Conservation (phyloP, 192 early-diverging fungal genomes). For the Backusella mclennaniae region DNA sequence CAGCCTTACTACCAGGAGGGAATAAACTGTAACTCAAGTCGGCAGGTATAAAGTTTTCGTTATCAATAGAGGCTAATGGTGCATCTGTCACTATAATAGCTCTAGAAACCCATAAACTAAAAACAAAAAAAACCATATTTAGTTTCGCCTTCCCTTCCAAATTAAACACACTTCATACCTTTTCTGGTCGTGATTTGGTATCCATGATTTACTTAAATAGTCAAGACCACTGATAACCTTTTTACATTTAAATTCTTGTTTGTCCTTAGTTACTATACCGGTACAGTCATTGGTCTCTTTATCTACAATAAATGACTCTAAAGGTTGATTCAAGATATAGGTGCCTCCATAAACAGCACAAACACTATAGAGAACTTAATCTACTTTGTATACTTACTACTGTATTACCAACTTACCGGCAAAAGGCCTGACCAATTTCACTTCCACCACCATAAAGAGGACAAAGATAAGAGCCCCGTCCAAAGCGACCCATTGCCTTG, state of each 20-base stretch:
- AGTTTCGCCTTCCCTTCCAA: constrained; percentile 1
- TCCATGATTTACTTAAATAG: constrained; percentile 47
- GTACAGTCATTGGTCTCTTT: constrained; percentile 37
- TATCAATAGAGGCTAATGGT: constrained; percentile 2
- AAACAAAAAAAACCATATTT: background rate
- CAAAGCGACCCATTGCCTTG: constrained; percentile 81
- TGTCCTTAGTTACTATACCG: constrained; percentile 39
- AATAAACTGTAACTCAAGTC: constrained; percentile 17
- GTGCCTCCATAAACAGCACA: constrained; percentile 91
- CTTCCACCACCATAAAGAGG: constrained; percentile 87
- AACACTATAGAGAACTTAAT: constrained; percentile 39
- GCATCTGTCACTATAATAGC: constrained; percentile 9
- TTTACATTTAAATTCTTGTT: constrained; percentile 43
- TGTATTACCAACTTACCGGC: constrained; percentile 46
- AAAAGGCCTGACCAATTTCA: constrained; percentile 89
- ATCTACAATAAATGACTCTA: constrained; percentile 43
- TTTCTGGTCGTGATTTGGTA: constrained; percentile 25
- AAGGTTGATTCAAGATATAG: constrained; percentile 71
- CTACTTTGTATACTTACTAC: background rate
- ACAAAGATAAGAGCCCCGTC: constrained; percentile 76
- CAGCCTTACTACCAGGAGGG: constrained; percentile 13
- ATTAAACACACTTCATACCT: background rate
- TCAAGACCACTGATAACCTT: constrained; percentile 52
- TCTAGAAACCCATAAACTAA: constrained; percentile 13
- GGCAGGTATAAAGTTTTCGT: constrained; percentile 4